phyloP scores from a whole-genome alignment of 495 filamentous ascomycete genomes.

The Acidomyces sp. region DNA sequence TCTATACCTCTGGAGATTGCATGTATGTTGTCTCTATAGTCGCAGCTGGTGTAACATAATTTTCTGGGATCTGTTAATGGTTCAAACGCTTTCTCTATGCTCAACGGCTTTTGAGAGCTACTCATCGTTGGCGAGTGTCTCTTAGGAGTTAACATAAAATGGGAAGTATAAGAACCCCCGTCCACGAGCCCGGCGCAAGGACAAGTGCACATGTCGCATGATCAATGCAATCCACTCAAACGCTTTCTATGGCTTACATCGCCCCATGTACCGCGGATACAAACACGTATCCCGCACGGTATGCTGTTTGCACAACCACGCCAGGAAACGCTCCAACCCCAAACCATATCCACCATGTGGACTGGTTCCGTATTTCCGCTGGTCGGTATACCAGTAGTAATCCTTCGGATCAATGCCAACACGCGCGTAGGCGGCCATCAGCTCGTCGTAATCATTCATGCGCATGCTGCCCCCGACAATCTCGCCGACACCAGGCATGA shows the following conservation, averaged over 20 bases:
- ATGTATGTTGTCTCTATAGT: too few relatives aligned
- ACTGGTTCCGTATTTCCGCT: slow-evolving; percentile 91
- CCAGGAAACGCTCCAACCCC: slow-evolving; percentile 88
- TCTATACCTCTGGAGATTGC: too few relatives aligned
- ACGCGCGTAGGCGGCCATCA: slow-evolving; percentile 76
- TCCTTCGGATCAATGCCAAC: slow-evolving; percentile 72
- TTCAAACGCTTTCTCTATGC: too few relatives aligned
- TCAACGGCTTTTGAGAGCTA: too few relatives aligned
- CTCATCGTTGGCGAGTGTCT: too few relatives aligned
- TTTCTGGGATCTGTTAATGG: too few relatives aligned
- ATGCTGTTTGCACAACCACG: slow-evolving; percentile 87
- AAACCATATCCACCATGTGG: slow-evolving; percentile 94
- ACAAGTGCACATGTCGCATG: too few relatives aligned
- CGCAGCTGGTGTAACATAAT: too few relatives aligned
- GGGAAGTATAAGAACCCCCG: too few relatives aligned
- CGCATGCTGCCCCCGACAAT: slow-evolving; percentile 97
- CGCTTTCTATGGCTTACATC: slow-evolving; percentile 63
- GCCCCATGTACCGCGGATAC: slow-evolving; percentile 87
- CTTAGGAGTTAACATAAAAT: too few relatives aligned
- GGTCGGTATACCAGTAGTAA: slow-evolving; percentile 99
- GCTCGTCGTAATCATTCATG: slow-evolving; percentile 83
- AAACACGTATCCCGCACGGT: slow-evolving; percentile 81
- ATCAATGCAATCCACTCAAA: too few relatives aligned
- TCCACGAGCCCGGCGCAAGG: too few relatives aligned
- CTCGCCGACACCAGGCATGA: slow-evolving; percentile 96